phyloP scores from a whole-genome alignment of 2,329 filamentous ascomycete genomes.

The Trichoderma atrobrunneum region DNA sequence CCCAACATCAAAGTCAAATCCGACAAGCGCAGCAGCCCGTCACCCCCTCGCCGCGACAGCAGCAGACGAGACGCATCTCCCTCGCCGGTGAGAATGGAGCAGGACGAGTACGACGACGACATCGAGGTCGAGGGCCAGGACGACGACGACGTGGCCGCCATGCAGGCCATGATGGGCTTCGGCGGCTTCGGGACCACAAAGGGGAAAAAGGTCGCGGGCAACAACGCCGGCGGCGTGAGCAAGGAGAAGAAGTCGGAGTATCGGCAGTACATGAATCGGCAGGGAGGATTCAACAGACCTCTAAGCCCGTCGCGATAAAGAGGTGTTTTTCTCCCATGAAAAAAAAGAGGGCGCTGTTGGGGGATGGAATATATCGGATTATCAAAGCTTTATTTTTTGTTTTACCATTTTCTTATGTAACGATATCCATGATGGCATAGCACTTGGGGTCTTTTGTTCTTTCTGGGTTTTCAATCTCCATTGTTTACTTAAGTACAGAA shows the following conservation, averaged over 20 bases:
- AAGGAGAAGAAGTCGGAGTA: constrained; percentile 96
- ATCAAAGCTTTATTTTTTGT: not conserved
- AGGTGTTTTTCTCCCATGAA: no score
- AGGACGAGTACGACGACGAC: constrained; percentile 32
- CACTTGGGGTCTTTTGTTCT: not conserved
- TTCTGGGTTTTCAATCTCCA: not conserved
- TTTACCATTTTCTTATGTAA: not conserved
- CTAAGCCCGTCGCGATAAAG: constrained; percentile 55
- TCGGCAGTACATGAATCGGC: constrained; percentile 92
- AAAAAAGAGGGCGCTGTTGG: not conserved
- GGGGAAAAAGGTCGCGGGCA: constrained; percentile 82
- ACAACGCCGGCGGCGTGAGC: constrained; percentile 75
- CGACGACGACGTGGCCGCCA: constrained; percentile 68
- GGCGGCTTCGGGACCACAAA: constrained; percentile 82
- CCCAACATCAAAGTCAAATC: constrained; percentile 32
- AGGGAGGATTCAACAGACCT: constrained; percentile 78
- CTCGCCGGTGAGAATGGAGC: constrained; percentile 19
- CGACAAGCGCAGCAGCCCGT: constrained; percentile 28
- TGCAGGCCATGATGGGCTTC: constrained; percentile 90
- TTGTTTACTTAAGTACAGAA: not conserved
- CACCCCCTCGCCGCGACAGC: constrained; percentile 6
- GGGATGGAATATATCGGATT: not conserved
- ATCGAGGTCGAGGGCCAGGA: constrained; percentile 41
- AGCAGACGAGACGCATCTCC: constrained; percentile 23
- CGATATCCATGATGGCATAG: constrained; percentile 18